Conservation (phyloP, 805 yeast species). For the Kodamaea lidongshanica region DNA sequence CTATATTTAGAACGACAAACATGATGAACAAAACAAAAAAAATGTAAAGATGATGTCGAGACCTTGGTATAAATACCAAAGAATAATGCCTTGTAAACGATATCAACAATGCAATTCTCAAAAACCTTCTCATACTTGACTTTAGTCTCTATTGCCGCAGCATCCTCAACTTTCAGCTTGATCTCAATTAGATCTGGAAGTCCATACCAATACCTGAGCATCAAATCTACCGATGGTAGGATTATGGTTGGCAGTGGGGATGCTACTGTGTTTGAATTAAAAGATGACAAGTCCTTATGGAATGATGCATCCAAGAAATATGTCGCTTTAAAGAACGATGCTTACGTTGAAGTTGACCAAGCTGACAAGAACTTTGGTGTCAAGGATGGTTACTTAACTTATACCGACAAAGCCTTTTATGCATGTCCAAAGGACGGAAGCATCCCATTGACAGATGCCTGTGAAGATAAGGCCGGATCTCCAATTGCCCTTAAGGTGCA, state of each 20-base stretch:
- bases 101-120: constrained; percentile 11
- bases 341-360: constrained; percentile 4
- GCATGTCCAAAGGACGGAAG: constrained; percentile 10
- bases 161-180: constrained; percentile 17
- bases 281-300: constrained; percentile 19
- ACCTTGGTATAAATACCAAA: no score
- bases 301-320: constrained; percentile 14
- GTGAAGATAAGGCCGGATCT: constrained; percentile 1
- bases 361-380: constrained; percentile 10
- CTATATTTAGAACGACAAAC: no score
- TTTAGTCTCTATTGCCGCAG: constrained; percentile 19
- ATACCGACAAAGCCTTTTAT: constrained; percentile 8
- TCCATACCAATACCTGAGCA: constrained; percentile 16
- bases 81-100: no score
- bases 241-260: constrained; percentile 11
- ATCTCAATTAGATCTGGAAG: constrained; percentile 23
- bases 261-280: constrained; percentile 16
- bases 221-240: constrained; percentile 7
- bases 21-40: no score
- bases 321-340: constrained; percentile 9
- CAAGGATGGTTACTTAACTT: constrained; percentile 12
- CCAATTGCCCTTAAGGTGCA: constrained; percentile 4
- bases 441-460: constrained; percentile 8
- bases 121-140: constrained; percentile 16
- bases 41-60: no score